Evolutionary conservation across 768 basidiomycete species (phyloP).

Genomic region (Auriscalpium orientale): DNA sequence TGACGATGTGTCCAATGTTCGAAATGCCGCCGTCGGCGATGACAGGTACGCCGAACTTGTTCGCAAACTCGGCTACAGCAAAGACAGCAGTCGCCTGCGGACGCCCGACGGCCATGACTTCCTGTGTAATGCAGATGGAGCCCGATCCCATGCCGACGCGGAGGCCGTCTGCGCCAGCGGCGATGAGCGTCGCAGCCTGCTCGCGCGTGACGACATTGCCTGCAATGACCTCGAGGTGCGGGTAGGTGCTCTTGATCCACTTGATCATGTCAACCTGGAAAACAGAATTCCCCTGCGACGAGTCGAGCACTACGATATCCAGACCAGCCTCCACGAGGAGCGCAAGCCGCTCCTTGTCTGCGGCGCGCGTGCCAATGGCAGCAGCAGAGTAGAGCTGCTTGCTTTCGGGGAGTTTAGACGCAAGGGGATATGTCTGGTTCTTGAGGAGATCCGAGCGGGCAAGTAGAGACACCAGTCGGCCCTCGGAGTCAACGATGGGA

Average conservation of each 20-base stretch:
- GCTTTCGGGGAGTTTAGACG: constrained; percentile 81
- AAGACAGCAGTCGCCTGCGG: constrained; percentile 99
- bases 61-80: constrained; percentile 89
- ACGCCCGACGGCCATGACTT: constrained; percentile 97
- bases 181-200: constrained; percentile 90
- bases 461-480: constrained; percentile 73
- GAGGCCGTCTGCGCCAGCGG: constrained; percentile 91
- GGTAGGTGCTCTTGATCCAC: constrained; percentile 85
- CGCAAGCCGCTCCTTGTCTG: constrained; percentile 76
- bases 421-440: constrained; percentile 93
- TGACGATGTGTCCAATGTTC: constrained; percentile 97
- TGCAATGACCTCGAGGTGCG: constrained; percentile 86
- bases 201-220: constrained; percentile 98
- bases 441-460: constrained; percentile 96
- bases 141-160: constrained; percentile 98
- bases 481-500: constrained; percentile 65
- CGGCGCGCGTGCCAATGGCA: constrained; percentile 86
- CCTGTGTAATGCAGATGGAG: constrained; percentile 98
- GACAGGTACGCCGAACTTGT: constrained; percentile 90
- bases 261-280: constrained; percentile 92
- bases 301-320: constrained; percentile 92
- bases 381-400: constrained; percentile 98
- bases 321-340: constrained; percentile 91
- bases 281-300: constrained; percentile 92
- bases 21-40: constrained; percentile 94